Conservation (phyloP, 768 basidiomycete genomes). For the Tulasnella sp. region DNA sequence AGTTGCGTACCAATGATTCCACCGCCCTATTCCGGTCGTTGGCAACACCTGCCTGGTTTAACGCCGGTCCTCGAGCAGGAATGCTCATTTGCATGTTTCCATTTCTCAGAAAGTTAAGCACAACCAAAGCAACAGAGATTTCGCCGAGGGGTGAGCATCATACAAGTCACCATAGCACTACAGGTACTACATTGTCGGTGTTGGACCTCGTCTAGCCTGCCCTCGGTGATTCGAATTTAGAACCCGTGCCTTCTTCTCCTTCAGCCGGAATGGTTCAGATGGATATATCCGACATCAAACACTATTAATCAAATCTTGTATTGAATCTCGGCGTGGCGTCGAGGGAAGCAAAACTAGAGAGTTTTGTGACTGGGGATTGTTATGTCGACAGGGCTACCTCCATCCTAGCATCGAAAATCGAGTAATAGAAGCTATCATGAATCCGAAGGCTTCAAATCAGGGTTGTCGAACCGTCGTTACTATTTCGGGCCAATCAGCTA, state of each 20-base stretch:
- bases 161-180: not conserved
- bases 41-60: not conserved
- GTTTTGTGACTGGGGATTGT: not conserved
- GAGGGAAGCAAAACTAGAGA: not conserved
- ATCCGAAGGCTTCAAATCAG: too few species aligned
- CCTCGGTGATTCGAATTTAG: not conserved
- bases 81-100: not conserved
- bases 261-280: not conserved
- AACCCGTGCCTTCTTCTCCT: not conserved
- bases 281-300: not conserved
- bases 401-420: too few species aligned
- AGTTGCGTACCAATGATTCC: not conserved
- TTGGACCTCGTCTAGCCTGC: not conserved
- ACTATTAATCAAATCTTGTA: not conserved
- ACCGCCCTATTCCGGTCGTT: not conserved
- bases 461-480: not conserved
- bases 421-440: too few species aligned
- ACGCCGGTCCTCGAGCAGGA: not conserved
- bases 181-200: not conserved
- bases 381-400: too few species aligned
- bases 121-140: not conserved
- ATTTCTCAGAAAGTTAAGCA: not conserved
- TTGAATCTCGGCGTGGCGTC: not conserved
- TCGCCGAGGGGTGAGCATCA: not conserved
- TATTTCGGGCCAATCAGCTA: not conserved